Base-by-base conservation (phyloP, 331 rosid genomes). In the Rhamnella rubrinervis region DNA sequence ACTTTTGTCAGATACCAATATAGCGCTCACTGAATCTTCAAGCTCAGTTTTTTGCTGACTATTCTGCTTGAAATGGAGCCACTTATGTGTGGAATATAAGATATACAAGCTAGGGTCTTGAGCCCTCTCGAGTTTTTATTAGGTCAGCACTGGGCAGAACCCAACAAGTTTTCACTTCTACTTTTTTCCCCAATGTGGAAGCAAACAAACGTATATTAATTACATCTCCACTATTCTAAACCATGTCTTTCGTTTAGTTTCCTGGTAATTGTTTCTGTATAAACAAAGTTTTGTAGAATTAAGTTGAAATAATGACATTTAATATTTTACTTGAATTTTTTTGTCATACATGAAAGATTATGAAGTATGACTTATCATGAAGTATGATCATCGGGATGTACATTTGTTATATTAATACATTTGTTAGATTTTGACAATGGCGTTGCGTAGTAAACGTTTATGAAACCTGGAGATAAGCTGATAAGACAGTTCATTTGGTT, bases 371-470 rank as follows among this genome's bases (percentile, higher is more conserved):
- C 13, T 6, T 11, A 59, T 26, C n/a, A 59, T 59, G n/a, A 59
- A 26, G 63, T 1, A 44, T 10, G 12, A 1, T 44, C 4, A 12
- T 44, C 49, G 1, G 2, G 49, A 44, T 16, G 10, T 7, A 41
- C 10, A 41, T 11, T 41, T 41, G 13, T 41, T 41, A 41, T 41
- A 7, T 41, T 2, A 13, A 41, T 15, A 41, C 44, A 39, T 23
- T 58, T 51, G 4, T 13, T 18, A 7, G 6, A 18, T 52, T 52
- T 52, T 20, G 23, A 53, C 35, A 25, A 14, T 26, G 56, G 68
- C 8, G 62, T 70, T 55, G 19, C 51, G 37, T 59, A 13, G 20
- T 38, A 63, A 17, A 23, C 15, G 35, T 79, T 76, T 53, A 6
- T 64, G 67, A 39, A 73, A 21, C 37, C 38, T 61, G 65, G 20